Base-by-base conservation (phyloP, 1,139 yeast species). In the Nakaseomyces bracarensis region DNA sequence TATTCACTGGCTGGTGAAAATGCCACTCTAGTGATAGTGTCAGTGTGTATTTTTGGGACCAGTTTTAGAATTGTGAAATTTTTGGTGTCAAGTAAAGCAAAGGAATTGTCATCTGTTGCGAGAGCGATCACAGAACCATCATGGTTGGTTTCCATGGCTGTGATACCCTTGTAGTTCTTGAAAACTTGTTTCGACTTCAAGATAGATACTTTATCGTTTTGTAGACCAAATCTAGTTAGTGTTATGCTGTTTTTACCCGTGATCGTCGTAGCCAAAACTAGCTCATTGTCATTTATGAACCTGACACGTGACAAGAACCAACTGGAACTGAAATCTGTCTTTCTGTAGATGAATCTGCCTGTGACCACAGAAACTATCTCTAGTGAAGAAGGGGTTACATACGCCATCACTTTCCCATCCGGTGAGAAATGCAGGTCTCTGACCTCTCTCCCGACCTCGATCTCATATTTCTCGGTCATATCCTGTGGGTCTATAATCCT, bases 11-110 rank as follows among this genome's bases (percentile, higher is more conserved):
- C 72, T 6, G 84, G 79, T n/a, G 85, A 79, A 46, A 87, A 76
- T 1, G 77, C 68, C 7, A 85, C 75, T 42, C 77, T 72, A 0
- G 96, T 89, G 40, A 89, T 79, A 9, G 96, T 93, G 63, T 86
- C 84, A 10, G 73, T 68, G 59, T 87, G 96, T 38, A 81, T 78
- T 48, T 81, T 75, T 40, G 71, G 70, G 47, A 78, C 67, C 11
- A 71, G 64, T 46, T 71, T 72, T 39, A 79, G 55, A 9, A 71
- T 64, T 40, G 71, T 68, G 45, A 84, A 71, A 49, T 69, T 75
- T n/a, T 70, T 68, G 27, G 74, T 65, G 39, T 72, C 72, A 7
- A 79, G 63, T n/a, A 83, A 55, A 1, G 76, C 66, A 18, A 87
- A 68, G 1, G 94, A 77, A 47, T 77, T 72, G 51, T 85, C 91